Evolutionary conservation across 78 protist genomes (phyloP), one percentile per base, ranked within the genome.

Genomic region (Pirum gemmata): DNA sequence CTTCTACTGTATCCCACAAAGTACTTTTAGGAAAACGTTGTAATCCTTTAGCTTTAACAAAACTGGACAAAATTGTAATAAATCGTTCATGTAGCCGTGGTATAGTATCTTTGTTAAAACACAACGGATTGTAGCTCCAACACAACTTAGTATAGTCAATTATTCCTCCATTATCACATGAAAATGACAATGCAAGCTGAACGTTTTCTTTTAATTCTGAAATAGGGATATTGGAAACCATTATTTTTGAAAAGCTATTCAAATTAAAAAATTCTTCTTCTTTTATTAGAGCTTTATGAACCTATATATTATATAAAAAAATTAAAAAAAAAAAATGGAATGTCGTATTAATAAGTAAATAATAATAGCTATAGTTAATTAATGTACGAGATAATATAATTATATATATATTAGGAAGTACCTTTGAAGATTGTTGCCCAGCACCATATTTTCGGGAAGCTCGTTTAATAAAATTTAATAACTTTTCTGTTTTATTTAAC

Each of bases 41-140:
- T 37, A 27, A 78, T 29, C 82, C 82, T 51, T 78, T 51, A 39
- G 38, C 82, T 78, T 78, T 78, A 27, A 37, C 35, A 78, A 78
- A 39, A n/a, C 78, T 78, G 82, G 26, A 39, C 82, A 78, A 27
- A 39, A 78, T 31, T 39, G 26, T 78, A 26, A 78, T 27, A 37
- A 78, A 39, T 25, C 82, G 26, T 39, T 78, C 82, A 51, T 78
- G 82, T 25, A 78, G 35, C 26, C 25, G 26, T 29, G 25, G 26
- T 27, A 78, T 78, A 27, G 82, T 78, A 78, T 39, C 29, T n/a
- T n/a, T n/a, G n/a, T n/a, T n/a, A n/a, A n/a, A n/a, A n/a, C n/a
- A n/a, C n/a, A n/a, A n/a, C n/a, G n/a, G n/a, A n/a, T n/a, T n/a
- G n/a, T n/a, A n/a, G n/a, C n/a, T n/a, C n/a, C n/a, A n/a, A n/a